Evolutionary conservation across 768 basidiomycete genomes (phyloP).

Genomic region (Gelatoporia subvermispora): DNA sequence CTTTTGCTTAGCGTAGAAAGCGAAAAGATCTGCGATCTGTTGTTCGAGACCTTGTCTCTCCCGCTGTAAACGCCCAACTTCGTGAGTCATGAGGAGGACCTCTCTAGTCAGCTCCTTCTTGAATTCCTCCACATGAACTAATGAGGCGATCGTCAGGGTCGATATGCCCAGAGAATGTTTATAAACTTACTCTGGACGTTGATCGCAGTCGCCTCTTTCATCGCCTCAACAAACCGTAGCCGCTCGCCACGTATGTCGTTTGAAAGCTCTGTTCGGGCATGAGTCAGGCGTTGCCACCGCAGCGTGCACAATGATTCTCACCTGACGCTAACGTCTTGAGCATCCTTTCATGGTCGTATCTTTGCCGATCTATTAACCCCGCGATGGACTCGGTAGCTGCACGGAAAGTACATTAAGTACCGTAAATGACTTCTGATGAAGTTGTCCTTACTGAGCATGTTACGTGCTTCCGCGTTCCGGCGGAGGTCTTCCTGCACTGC

Average conservation of each 20-base stretch:
- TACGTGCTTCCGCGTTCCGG: constrained; percentile 35
- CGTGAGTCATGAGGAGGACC: constrained; percentile 68
- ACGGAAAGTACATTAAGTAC: background rate
- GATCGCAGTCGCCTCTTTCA: constrained; percentile 88
- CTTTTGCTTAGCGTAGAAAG: constrained; percentile 67
- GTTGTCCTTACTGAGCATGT: constrained; percentile 29
- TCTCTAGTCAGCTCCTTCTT: constrained; percentile 76
- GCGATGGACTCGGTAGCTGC: constrained; percentile 55
- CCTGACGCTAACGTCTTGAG: constrained; percentile 63
- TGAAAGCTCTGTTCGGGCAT: constrained; percentile 53
- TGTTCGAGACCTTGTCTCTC: constrained; percentile 63
- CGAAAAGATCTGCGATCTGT: constrained; percentile 69
- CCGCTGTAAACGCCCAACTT: constrained; percentile 61
- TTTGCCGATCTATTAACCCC: constrained; percentile 61
- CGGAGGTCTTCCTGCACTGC: constrained; percentile 38
- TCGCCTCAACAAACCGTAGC: constrained; percentile 87
- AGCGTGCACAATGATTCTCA: constrained; percentile 22
- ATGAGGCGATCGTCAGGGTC: background rate
- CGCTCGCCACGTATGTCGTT: constrained; percentile 84
- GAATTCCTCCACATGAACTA: constrained; percentile 85
- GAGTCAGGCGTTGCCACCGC: background rate
- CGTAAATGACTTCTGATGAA: background rate
- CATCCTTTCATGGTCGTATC: constrained; percentile 67
- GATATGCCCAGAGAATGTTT: background rate
- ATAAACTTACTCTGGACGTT: constrained; percentile 64